These are phyloP conservation scores for Amanita pallidorosea DNA, from an alignment of 768 basidiomycete genomes.

Conservation along the genomic window DNA sequence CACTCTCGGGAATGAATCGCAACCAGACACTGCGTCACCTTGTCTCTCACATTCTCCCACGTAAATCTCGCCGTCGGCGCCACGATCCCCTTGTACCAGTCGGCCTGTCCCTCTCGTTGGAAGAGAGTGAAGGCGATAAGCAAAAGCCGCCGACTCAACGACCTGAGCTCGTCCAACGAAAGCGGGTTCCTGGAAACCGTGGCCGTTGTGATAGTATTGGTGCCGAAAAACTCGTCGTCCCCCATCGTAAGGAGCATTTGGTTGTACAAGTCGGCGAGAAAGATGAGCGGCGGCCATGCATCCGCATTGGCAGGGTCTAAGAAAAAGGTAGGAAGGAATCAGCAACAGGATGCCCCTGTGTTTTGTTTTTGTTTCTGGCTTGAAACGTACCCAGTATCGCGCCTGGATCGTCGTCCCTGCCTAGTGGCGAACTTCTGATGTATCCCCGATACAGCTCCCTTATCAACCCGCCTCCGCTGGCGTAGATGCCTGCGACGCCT, in stretches of 20 bases:
- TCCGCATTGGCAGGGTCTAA: conserved; percentile 33
- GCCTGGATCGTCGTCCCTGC: conserved; percentile 35
- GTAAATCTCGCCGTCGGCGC: conserved; percentile 28
- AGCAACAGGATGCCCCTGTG: not conserved
- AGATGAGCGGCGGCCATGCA: conserved; percentile 61
- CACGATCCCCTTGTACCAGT: conserved; percentile 13
- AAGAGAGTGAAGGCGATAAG: conserved; percentile 75
- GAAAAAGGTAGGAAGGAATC: not conserved
- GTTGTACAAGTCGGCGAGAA: conserved; percentile 74
- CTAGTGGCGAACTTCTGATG: conserved; percentile 51
- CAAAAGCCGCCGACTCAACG: conserved; percentile 67
- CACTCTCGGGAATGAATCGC: conserved; percentile 87
- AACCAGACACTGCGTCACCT: conserved; percentile 67
- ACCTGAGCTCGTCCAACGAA: conserved; percentile 66
- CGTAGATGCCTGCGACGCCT: conserved; percentile 33
- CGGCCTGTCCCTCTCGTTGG: conserved; percentile 31
- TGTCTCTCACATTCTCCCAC: conserved; percentile 57
- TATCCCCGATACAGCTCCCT: conserved; percentile 66
- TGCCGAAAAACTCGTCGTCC: conserved; percentile 92
- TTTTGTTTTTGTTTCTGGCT: no score
- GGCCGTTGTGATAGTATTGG: conserved; percentile 15
- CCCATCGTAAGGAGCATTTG: conserved; percentile 85
- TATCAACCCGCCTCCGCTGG: conserved; percentile 52
- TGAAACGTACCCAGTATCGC: conserved; percentile 13
- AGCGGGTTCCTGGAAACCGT: conserved; percentile 59